Evolutionary conservation across 192 early-diverging fungal species (phyloP).

Genomic region (Coemansia sp.): DNA sequence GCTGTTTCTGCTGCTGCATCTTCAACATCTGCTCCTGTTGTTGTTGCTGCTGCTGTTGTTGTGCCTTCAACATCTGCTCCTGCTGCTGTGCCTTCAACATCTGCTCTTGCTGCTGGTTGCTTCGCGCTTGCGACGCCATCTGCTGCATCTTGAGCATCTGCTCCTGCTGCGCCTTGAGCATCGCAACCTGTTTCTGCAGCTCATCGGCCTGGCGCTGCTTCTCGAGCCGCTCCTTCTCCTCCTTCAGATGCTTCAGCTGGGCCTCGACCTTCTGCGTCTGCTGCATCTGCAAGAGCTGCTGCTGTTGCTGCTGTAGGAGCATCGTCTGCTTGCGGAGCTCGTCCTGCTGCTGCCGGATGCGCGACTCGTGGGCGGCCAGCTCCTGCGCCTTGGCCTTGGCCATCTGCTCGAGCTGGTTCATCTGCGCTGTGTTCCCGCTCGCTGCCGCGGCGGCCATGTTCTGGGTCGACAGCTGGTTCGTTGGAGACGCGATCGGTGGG

Average conservation of each 20-base stretch:
- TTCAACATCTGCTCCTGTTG: slow-evolving; percentile 52
- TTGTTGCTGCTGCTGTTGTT: no score
- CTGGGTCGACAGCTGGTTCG: slow-evolving; percentile 26
- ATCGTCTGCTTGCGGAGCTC: slow-evolving; percentile 46
- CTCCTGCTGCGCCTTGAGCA: slow-evolving; percentile 41
- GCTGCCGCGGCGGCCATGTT: slow-evolving; percentile 44
- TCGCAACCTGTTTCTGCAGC: slow-evolving; percentile 37
- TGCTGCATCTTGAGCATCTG: slow-evolving; percentile 53
- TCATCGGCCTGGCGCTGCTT: slow-evolving; percentile 43
- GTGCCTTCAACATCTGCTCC: no score
- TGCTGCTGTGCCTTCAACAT: no score
- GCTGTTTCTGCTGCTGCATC: slow-evolving; percentile 44
- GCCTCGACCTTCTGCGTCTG: slow-evolving; percentile 52
- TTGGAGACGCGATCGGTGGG: no score
- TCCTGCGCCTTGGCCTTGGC: slow-evolving; percentile 45
- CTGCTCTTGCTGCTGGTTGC: slow-evolving; percentile 1
- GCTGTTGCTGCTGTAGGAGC: slow-evolving; percentile 49
- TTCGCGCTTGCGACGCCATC: slow-evolving; percentile 41
- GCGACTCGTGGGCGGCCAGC: slow-evolving; percentile 40
- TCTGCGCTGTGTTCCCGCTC: slow-evolving; percentile 45
- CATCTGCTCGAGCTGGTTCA: slow-evolving; percentile 35
- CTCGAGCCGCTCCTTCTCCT: slow-evolving; percentile 45
- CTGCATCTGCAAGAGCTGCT: slow-evolving; percentile 48
- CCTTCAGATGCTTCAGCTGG: slow-evolving; percentile 47
- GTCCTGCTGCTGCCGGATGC: slow-evolving; percentile 45